A percentile compares a stretch with the other conserved stretches of the same genome.
Evolutionary conservation across 2,329 filamentous ascomycete genomes (phyloP).

Genomic region (Penicillium sumatraense): DNA sequence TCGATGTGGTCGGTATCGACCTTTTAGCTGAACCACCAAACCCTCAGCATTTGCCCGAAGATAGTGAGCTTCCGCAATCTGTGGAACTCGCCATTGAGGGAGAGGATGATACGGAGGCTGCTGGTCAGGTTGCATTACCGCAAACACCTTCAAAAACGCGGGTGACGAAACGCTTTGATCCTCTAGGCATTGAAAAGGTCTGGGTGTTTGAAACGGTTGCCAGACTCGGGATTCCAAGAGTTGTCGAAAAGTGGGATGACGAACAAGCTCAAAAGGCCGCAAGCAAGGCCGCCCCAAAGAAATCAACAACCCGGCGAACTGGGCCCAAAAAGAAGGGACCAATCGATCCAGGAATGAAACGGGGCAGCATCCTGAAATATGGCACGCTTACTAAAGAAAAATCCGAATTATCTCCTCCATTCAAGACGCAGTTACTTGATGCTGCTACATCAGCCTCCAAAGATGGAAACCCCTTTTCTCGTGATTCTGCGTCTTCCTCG

Average conservation of each 20-base stretch:
- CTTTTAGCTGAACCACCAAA: slow-evolving; percentile 73
- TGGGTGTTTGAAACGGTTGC: slow-evolving; percentile 72
- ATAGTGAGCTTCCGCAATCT: slow-evolving; percentile 19
- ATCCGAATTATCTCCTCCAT: slow-evolving; percentile 33
- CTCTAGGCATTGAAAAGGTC: slow-evolving; percentile 65
- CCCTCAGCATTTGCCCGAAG: slow-evolving; percentile 47
- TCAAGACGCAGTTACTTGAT: slow-evolving; percentile 35
- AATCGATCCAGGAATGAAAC: slow-evolving; percentile 47
- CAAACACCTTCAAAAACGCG: slow-evolving; percentile 31
- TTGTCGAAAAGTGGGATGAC: slow-evolving; percentile 67
- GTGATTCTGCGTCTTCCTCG: slow-evolving; percentile 6
- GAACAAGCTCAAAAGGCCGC: slow-evolving; percentile 37
- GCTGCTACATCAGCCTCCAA: slow-evolving; percentile 27
- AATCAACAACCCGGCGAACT: slow-evolving; percentile 33
- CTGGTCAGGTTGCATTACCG: slow-evolving; percentile 25
- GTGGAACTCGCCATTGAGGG: slow-evolving; percentile 34
- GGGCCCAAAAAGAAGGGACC: slow-evolving; percentile 41
- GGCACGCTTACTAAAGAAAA: slow-evolving; percentile 44
- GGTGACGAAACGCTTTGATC: slow-evolving; percentile 59
- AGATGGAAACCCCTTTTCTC: slow-evolving; percentile 15
- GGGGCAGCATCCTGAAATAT: slow-evolving; percentile 47
- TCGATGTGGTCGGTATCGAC: slow-evolving; percentile 77
- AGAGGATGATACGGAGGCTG: slow-evolving; percentile 35
- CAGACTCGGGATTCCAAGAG: slow-evolving; percentile 66
- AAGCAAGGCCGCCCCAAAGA: slow-evolving; percentile 28